These are phyloP conservation scores for Metarhizium sp. DNA, from an alignment of 2,329 filamentous ascomycete genomes.

Conservation along the genomic window DNA sequence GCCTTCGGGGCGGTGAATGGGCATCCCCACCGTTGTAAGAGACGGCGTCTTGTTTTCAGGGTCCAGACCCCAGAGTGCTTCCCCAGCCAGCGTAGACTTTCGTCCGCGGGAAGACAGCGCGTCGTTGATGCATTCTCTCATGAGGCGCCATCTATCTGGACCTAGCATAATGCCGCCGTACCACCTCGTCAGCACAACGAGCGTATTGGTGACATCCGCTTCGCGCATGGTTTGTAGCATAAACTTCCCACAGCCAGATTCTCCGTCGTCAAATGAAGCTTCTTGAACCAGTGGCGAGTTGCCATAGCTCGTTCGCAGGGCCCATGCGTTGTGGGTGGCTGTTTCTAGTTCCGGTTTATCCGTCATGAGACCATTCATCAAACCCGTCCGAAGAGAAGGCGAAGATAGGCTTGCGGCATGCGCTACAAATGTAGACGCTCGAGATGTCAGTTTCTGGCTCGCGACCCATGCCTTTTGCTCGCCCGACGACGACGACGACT, in stretches of 20 bases:
- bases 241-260: slow-evolving; percentile 47
- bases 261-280: slow-evolving; percentile 51
- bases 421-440: slow-evolving; percentile 48
- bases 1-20: slow-evolving; percentile 64
- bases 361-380: slow-evolving; percentile 38
- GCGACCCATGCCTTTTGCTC: slow-evolving; percentile 35
- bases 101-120: slow-evolving; percentile 40
- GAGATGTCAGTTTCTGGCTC: slow-evolving; percentile 41
- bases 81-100: slow-evolving; percentile 29
- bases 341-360: slow-evolving; percentile 39
- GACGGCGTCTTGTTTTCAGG: slow-evolving; percentile 37
- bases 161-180: slow-evolving; percentile 54
- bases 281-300: slow-evolving; percentile 34
- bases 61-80: slow-evolving; percentile 54
- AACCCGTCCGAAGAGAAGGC: slow-evolving; percentile 30
- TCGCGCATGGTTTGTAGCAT: slow-evolving; percentile 45
- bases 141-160: slow-evolving; percentile 52
- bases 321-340: slow-evolving; percentile 52
- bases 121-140: slow-evolving; percentile 46
- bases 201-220: slow-evolving; percentile 36
- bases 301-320: slow-evolving; percentile 24
- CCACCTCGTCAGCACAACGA: slow-evolving; percentile 53
- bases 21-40: slow-evolving; percentile 43
- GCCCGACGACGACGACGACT: slow-evolving; percentile 7
- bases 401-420: slow-evolving; percentile 31